These are phyloP conservation scores for Paradendryphiella salina DNA, from an alignment of 2,329 filamentous ascomycete genomes.

Conservation along the genomic window DNA sequence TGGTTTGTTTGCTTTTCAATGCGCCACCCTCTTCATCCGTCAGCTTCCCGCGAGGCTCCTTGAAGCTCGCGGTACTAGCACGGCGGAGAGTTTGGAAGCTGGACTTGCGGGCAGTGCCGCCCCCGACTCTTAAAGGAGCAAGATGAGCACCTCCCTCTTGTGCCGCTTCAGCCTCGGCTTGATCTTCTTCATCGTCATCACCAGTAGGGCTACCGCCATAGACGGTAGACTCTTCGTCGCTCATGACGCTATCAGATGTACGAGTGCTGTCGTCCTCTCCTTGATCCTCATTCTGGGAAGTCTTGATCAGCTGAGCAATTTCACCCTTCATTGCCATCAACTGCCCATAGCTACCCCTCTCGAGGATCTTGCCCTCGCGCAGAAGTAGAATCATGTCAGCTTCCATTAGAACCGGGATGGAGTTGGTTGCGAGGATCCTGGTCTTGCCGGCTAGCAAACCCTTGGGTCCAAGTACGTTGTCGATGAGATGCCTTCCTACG, in stretches of 20 bases:
- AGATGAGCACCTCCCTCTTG: slow-evolving; percentile 74
- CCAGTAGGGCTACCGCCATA: slow-evolving; percentile 56
- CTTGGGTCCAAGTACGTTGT: slow-evolving; percentile 84
- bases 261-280: slow-evolving; percentile 49
- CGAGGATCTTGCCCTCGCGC: slow-evolving; percentile 78
- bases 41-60: slow-evolving; percentile 79
- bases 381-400: slow-evolving; percentile 87
- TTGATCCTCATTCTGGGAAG: slow-evolving; percentile 62
- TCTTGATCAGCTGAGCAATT: slow-evolving; percentile 80
- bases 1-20: slow-evolving; percentile 78
- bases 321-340: slow-evolving; percentile 92
- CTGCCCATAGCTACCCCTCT: slow-evolving; percentile 88
- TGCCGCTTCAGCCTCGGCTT: slow-evolving; percentile 59
- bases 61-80: slow-evolving; percentile 89
- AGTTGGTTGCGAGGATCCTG: slow-evolving; percentile 90
- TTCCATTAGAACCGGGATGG: slow-evolving; percentile 86
- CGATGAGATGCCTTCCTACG: slow-evolving; percentile 90
- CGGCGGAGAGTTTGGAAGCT: slow-evolving; percentile 83
- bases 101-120: slow-evolving; percentile 61
- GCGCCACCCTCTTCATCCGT: slow-evolving; percentile 78
- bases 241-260: slow-evolving; percentile 59
- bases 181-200: slow-evolving; percentile 54
- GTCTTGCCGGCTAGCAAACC: slow-evolving; percentile 86
- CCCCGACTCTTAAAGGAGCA: slow-evolving; percentile 68
- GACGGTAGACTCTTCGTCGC: slow-evolving; percentile 69